Evolutionary conservation across 768 basidiomycete species (phyloP), one percentile per base, ranked within the genome.

Genomic region (Gautieria morchelliformis): DNA sequence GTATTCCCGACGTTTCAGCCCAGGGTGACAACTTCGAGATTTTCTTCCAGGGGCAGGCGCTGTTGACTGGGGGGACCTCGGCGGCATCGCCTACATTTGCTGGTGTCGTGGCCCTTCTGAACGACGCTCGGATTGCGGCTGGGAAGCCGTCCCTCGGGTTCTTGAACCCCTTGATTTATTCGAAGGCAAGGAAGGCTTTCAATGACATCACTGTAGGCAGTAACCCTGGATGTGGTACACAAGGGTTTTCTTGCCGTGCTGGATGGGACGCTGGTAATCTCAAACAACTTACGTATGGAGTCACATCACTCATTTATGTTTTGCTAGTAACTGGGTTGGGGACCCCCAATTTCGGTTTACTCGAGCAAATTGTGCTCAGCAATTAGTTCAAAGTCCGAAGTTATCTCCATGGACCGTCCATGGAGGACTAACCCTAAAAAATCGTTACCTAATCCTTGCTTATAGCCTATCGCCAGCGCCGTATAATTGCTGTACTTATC

Each of bases 81-180:
- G 42, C 42, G 17, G 33, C 50, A n/a, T 42, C 37, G 11, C 59
- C 60, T 0, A 74, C 83, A 0, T 83, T 89, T 58, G 76, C 85
- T 6, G 80, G 75, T 68, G 88, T 67, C 33, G 62, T 69, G 9
- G 48, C 62, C 0, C 60, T 68, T 10, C 45, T 68, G 52, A 86
- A 87, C 53, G 83, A 87, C 56, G 81, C 77, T 2, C 77, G 82
- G 8, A 66, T 84, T 24, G 67, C 68, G 3, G 70, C 69, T 0
- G 70, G 72, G 0, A 68, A 71, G 51, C 63, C 68, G 10, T 56
- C 82, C 24, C 69, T 87, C n/a, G 85, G 85, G 0, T 85, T 85
- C 69, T 69, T 87, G 59, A 86, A 86, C 66, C 84, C 83, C 2
- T 70, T 82, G 48, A 55, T 86, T 2, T 86, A 87, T 64, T 53